Evolutionary conservation across 139 green algal species (phyloP), one percentile per base, ranked within the genome.

Genomic region (Astrephomene gubernaculifera): DNA sequence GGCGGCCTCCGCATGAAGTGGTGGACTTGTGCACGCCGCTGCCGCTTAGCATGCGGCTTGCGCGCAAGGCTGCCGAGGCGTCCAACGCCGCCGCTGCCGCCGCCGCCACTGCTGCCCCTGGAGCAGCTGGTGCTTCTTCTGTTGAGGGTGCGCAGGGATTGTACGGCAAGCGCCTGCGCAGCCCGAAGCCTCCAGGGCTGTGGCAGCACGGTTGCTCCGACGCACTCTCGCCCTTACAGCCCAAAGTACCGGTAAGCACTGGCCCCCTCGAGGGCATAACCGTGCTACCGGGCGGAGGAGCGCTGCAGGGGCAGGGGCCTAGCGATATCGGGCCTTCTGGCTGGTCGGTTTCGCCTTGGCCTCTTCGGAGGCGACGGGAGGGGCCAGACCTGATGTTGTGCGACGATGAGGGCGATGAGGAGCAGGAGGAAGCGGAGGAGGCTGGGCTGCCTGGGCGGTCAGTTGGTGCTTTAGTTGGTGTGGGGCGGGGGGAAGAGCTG

Each of bases 1-100:
- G 39, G 63, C 63, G 7, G 63, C 63, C 63, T 41, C 29, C 27
- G n/a, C 25, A 14, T 1, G 71, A 64, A 31, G 78, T 84, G 22
- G 61, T 84, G 31, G 78, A 84, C 65, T 44, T 84, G 43, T 84
- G 78, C 63, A 84, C 31, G 4, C 78, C 78, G 63, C 41, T 84
- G 78, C 78, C 78, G 31, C 63, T 75, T 2, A 70, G 78, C 61
- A 65, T 33, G n/a, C 33, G 78, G 33, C 78, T 84, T 9, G 78
- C 63, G 29, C 19, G 68, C 25, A 14, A 39, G 38, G 68, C n/a
- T n/a, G n/a, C 35, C 22, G 68, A 10, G 22, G 14, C 24, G 14
- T n/a, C 0, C 2, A 14, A 49, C n/a, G 14, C 39, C 6, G 19
- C 29, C 0, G 39, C 54, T 9, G n/a, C 36, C 10, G 75, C 29